phyloP scores from a whole-genome alignment of 306 rosid genomes.

The Sicyos edulis region DNA sequence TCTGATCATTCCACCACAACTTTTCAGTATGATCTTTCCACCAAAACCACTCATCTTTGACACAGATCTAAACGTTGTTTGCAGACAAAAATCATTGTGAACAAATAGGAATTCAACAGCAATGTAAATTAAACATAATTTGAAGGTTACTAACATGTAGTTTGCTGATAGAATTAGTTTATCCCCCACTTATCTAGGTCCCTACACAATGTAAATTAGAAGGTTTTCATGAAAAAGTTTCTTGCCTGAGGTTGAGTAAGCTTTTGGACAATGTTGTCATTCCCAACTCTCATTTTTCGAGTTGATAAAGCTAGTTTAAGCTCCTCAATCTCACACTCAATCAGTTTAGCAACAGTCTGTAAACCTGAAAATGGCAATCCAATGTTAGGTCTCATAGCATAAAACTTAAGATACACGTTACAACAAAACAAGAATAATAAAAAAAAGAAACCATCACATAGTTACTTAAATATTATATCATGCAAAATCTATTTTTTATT shows the following conservation, averaged over 20 bases:
- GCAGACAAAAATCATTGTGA: not conserved
- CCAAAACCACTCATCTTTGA: conserved; percentile 13
- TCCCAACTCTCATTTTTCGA: conserved; percentile 90
- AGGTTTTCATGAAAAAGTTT: conserved; percentile 17
- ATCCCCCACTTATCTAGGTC: not conserved
- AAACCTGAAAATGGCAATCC: conserved; percentile 47
- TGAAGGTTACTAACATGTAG: not conserved
- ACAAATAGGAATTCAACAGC: not conserved
- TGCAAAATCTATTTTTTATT: not conserved
- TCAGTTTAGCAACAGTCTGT: conserved; percentile 53
- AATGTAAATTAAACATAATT: too few relatives aligned
- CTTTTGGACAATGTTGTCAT: conserved; percentile 84
- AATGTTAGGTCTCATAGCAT: not conserved
- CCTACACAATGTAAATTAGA: not conserved
- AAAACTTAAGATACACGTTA: not conserved
- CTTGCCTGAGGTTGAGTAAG: conserved; percentile 79
- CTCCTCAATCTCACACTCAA: conserved; percentile 71
- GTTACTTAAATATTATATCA: not conserved
- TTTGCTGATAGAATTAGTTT: conserved; percentile 3
- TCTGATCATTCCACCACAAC: not conserved
- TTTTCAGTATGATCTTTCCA: not conserved
- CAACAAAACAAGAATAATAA: not conserved
- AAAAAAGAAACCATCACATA: not conserved
- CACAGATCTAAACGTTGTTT: too few relatives aligned
- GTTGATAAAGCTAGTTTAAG: conserved; percentile 73